Evolutionary conservation across 257 asterid species (phyloP).

Genomic region (Vinca minor): DNA sequence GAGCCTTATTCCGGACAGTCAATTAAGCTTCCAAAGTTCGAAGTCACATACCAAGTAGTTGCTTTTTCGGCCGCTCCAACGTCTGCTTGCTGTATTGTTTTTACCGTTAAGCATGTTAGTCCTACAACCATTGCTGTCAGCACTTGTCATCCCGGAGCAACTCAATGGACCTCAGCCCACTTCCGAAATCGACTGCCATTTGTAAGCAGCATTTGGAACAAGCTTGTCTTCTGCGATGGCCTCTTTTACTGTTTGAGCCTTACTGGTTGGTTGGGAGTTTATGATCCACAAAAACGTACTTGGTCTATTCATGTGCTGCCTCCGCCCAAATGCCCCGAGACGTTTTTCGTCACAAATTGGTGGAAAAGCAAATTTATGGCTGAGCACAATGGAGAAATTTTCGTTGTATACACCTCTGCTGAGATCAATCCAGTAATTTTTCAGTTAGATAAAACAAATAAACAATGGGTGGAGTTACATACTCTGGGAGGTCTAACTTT

Average conservation of each 20-base stretch:
- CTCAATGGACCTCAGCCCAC: conserved; percentile 49
- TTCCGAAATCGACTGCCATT: conserved; percentile 64
- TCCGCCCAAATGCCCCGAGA: conserved; percentile 62
- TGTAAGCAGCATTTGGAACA: conserved; percentile 70
- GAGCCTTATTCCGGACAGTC: conserved; percentile 56
- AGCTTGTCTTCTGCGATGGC: conserved; percentile 59
- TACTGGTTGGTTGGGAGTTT: conserved; percentile 72
- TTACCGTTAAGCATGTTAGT: conserved; percentile 61
- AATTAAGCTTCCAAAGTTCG: conserved; percentile 55
- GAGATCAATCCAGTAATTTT: conserved; percentile 63
- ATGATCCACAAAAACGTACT: conserved; percentile 35
- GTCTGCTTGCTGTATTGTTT: conserved; percentile 52
- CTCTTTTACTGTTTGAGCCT: conserved; percentile 66
- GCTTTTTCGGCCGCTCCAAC: conserved; percentile 82
- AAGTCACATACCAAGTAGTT: conserved; percentile 49
- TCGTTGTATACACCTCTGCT: conserved; percentile 65
- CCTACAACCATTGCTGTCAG: conserved; percentile 53
- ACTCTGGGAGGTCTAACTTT: conserved; percentile 57
- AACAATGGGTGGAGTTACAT: conserved; percentile 62
- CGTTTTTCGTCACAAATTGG: conserved; percentile 65
- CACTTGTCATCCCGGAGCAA: conserved; percentile 70
- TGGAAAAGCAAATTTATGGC: conserved; percentile 89
- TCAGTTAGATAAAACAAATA: conserved; percentile 48
- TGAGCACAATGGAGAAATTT: conserved; percentile 70
- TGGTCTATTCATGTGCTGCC: conserved; percentile 70